A percentile compares a stretch with the other conserved stretches of the same genome.
Conservation (phyloP, 441 rosid genomes). For the Metrosideros polymorpha region DNA sequence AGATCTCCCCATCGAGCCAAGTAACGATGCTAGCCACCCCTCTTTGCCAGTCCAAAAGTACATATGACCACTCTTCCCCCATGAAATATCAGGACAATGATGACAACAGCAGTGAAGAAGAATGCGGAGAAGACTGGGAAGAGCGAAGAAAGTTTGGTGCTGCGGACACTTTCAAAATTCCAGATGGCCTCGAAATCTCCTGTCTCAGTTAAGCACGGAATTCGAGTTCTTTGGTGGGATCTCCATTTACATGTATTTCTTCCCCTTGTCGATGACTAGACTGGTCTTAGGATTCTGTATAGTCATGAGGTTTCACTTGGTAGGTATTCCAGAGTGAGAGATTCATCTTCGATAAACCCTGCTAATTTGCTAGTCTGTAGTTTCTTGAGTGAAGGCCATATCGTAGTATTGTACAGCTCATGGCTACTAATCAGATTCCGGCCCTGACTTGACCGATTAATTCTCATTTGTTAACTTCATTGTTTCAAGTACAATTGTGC, state of each 20-base stretch:
- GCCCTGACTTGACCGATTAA: not conserved
- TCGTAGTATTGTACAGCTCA: not conserved
- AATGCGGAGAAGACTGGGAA: conserved; percentile 19
- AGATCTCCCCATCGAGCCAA: conserved; percentile 84
- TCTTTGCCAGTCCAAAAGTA: conserved; percentile 58
- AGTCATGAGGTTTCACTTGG: not conserved
- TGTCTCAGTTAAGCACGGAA: conserved; percentile 36
- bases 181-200: conserved; percentile 63
- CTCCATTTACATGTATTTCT: not conserved
- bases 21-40: conserved; percentile 84
- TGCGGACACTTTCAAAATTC: conserved; percentile 75
- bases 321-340: not conserved
- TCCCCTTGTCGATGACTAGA: not conserved
- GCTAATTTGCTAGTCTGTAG: not conserved
- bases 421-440: not conserved
- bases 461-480: not conserved
- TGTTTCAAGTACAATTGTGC: not conserved
- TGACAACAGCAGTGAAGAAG: conserved; percentile 34
- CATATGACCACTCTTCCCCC: conserved; percentile 27
- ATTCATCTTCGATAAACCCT: not conserved
- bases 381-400: not conserved
- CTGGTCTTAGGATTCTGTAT: not conserved
- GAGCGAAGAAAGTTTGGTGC: conserved; percentile 84
- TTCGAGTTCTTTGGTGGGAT: not conserved
- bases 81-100: conserved; percentile 13